Base-by-base conservation (phyloP, 2,329 filamentous ascomycete species). In the Phyllosticta citrichinensis region DNA sequence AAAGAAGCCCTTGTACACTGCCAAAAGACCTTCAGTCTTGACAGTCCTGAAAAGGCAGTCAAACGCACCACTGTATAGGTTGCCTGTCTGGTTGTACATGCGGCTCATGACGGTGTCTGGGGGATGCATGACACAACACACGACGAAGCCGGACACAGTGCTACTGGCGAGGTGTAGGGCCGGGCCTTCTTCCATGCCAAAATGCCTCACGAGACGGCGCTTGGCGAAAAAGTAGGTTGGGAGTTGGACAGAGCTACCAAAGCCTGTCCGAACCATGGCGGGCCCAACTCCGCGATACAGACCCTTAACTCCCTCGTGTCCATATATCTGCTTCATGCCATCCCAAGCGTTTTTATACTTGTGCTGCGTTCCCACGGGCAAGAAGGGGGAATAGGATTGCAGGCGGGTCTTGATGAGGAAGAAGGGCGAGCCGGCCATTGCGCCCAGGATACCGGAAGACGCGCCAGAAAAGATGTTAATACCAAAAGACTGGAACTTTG, bases 161-260 rank as follows among this genome's bases (percentile, higher is more conserved):
- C 91, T 96, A 74, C 91, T 96, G 47, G 90, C 83, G 66, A 99
- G 79, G 74, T 99, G 94, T 69, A 99, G 78, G 53, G 88, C 87
- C 47, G 91, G 89, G 1, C 94, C 93, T 71, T 99, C 94, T 70
- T 94, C 80, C 87, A 97, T 91, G 54, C 87, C 91, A 59, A 93
- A 76, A 71, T 97, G 91, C 69, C 83, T 86, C 62, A 90, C 83
- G 67, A 99, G 77, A 67, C 89, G 81, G 64, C 94, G 81, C 81
- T 99, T 99, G 12, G 93, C 94, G 68, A 97, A 94, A 77, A 97
- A 99, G 75, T 99, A 99, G 40, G 94, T 99, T 2, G 94, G 94
- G 63, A 99, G 80, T 77, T 99, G 94, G 11, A 97, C 94, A 5
- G 91, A 94, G 75, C 90, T 96, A 57, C 94, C 94, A 68, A 96